Conservation (phyloP, 257 asterid species). For the Solanum ahanhuiri region DNA sequence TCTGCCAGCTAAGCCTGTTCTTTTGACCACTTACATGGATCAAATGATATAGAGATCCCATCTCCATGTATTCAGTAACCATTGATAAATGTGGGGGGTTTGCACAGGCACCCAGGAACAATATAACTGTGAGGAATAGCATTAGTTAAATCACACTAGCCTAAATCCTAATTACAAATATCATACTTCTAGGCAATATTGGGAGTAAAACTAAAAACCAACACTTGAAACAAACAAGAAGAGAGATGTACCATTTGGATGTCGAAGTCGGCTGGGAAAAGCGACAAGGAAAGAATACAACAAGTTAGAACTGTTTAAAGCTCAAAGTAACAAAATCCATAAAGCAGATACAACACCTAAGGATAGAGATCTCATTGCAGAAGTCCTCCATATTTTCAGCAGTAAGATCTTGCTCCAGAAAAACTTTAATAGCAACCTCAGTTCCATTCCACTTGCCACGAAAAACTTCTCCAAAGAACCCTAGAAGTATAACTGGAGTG, state of each 20-base stretch:
- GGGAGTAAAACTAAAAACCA: background rate
- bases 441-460: constrained; percentile 99
- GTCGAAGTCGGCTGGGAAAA: constrained; percentile 84
- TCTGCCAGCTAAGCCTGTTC: constrained; percentile 80
- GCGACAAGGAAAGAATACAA: constrained; percentile 2
- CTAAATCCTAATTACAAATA: background rate
- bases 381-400: constrained; percentile 98
- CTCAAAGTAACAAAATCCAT: constrained; percentile 1
- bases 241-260: constrained; percentile 81
- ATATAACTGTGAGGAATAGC: constrained; percentile 49
- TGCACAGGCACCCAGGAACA: constrained; percentile 96
- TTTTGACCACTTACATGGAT: constrained; percentile 89
- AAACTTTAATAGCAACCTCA: constrained; percentile 92
- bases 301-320: constrained; percentile 23
- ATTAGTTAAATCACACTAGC: background rate
- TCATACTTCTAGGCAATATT: background rate
- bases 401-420: constrained; percentile 97
- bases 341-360: constrained; percentile 42
- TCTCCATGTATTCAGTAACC: constrained; percentile 96
- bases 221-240: constrained; percentile 1
- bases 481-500: constrained; percentile 22
- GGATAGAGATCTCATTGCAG: constrained; percentile 91
- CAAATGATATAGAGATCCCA: constrained; percentile 87
- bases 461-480: constrained; percentile 97
- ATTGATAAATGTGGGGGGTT: constrained; percentile 86